Evolutionary conservation across 345 rosid species (phyloP), one percentile per base, ranked within the genome.

Genomic region (Eucalyptus victrix): DNA sequence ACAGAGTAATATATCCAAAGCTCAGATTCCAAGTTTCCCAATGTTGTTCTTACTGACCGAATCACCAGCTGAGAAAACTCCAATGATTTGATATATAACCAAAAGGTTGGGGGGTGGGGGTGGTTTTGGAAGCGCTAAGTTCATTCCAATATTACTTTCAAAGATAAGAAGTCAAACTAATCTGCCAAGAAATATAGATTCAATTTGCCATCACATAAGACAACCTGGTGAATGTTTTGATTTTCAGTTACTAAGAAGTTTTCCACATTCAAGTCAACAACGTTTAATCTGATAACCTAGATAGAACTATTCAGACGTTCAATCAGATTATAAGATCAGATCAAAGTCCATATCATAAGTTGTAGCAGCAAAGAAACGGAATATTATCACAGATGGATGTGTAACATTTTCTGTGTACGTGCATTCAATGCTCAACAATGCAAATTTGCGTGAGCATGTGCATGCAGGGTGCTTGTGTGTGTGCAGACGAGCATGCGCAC

Each of bases 401-500:
- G 83, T 21, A 76, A 40, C 47, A 21, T 21, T 76, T 76, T 21
- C 83, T 37, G 83, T 21, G 26, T 6, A 76, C 0, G 9, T 11
- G 28, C 28, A 76, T 76, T 76, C 28, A 76, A 40, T 21, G 83
- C 83, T 76, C 83, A 76, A 76, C 16, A 76, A 40, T 76, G 16
- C 26, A 76, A 37, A 21, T 21, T 76, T 11, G 9, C 40, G 81
- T 5, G 40, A 3, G 45, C 23, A 42, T 6, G 47, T 37, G 47
- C 47, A 6, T 23, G 30, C 85, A 76, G 30, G 85, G 3, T 0
- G 9, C 30, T 12, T 37, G 85, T 76, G 45, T 40, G 47, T 24
- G 12, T 12, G 47, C 45, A 19, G 26, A 12, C 0, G 3, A 3
- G 28, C 62, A 24, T 0, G 3, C 3, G 3, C 37, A 15, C 2